A percentile compares a stretch with the other conserved stretches of the same genome.
Conservation (phyloP, 805 yeast species). For the Huiozyma sinensis region DNA sequence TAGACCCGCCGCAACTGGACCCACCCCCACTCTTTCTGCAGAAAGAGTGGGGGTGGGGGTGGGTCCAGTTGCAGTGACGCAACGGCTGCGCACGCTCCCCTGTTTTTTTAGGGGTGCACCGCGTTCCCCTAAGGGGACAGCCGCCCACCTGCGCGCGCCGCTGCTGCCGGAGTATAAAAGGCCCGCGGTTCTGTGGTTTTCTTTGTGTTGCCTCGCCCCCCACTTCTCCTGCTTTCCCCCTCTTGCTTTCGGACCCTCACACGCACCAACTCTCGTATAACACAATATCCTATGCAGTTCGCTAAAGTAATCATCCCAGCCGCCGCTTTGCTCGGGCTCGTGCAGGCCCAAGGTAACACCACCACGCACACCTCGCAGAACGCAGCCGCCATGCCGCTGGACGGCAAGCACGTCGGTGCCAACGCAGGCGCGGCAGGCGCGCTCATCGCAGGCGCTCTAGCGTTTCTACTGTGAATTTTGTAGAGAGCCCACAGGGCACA, state of each 20-base stretch:
- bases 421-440: slow-evolving; percentile 9
- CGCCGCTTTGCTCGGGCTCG: slow-evolving; percentile 5
- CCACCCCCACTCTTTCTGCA: neutral
- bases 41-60: neutral
- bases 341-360: slow-evolving; percentile 5
- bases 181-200: neutral
- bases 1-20: neutral
- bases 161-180: neutral
- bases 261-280: neutral
- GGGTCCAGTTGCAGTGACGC: neutral
- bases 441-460: slow-evolving; percentile 9
- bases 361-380: neutral
- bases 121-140: neutral
- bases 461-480: slow-evolving; percentile 4
- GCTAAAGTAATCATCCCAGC: slow-evolving; percentile 5
- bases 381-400: neutral
- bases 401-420: neutral
- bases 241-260: neutral
- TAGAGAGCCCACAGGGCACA: neutral
- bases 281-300: slow-evolving; percentile 5
- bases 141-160: too few species aligned
- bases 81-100: neutral
- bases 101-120: too few species aligned
- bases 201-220: neutral
- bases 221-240: neutral